Evolutionary conservation across 2,329 filamentous ascomycete genomes (phyloP), one percentile per base, ranked within the genome.

Genomic region (Ophiostoma australiae): DNA sequence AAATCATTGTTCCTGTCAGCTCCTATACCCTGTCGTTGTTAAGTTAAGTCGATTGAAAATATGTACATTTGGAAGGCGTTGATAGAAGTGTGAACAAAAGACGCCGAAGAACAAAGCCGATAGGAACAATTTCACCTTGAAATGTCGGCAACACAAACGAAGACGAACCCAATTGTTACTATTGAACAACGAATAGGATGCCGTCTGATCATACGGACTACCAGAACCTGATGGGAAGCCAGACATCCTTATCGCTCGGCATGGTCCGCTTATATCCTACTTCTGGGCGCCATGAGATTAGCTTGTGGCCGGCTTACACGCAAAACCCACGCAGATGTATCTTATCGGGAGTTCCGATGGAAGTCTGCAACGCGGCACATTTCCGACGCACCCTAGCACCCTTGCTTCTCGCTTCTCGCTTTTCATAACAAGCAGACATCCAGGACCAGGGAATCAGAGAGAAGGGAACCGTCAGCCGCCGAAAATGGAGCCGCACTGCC

Each of bases 211-310:
- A 4, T 58, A 27, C 7, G 27, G n/a, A 58, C 52, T 58, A 55
- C 23, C 23, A 20, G 13, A 27, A 27, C 4, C 17, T 27, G 13
- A 27, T 3, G n/a, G 17, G 10, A 58, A 23, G 52, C n/a, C n/a
- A 27, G 13, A 27, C 23, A 58, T 15, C 27, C 23, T 58, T 58
- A 58, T 58, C 52, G 52, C 52, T 27, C 58, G 58, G 58, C 58
- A 63, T 63, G 58, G 31, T n/a, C 58, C 58, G 58, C 31, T 58
- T 63, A 31, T 33, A 55, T 11, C 48, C 48, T 58, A 58, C 15
- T 27, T 58, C 52, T 58, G n/a, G 52, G 48, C 48, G n/a, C n/a
- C n/a, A 55, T 5, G 48, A n/a, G n/a, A 8, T 58, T 58, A 58
- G 52, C 23, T 11, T 13, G 7, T 58, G 52, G 52, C 58, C 27